Base-by-base conservation (phyloP, 2,329 filamentous ascomycete species). In the Stagonosporopsis rhizophila region DNA sequence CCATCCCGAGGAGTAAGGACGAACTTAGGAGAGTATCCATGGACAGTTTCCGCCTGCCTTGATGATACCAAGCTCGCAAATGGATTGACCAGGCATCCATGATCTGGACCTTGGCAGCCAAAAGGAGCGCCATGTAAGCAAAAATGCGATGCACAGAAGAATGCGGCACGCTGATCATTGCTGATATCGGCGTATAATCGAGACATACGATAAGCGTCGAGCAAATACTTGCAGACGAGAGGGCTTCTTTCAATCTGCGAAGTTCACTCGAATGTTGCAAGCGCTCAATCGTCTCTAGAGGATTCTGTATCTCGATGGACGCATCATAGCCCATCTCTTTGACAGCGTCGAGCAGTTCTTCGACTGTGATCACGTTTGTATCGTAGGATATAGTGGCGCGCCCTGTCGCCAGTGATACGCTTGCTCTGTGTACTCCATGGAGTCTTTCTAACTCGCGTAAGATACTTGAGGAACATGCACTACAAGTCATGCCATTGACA, bases 401-500 rank as follows among this genome's bases (percentile, higher is more conserved):
- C 12, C 45, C 52, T 23, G 50, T 32, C 8, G 44, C 32, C n/a
- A 56, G 28, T 4, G 52, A 56, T 30, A 50, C 52, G 27, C 28
- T 50, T 27, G 40, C 52, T 40, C 52, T 51, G 41, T 46, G 39
- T 9, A 56, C 47, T 20, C 53, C 53, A 35, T 15, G 4, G n/a
- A 47, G 17, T 11, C 34, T 40, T 23, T 56, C 53, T n/a, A 51
- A 20, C 27, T 49, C 44, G 8, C 44, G 44, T 17, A 27, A 25
- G 11, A 56, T 46, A 6, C 27, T 56, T 35, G 48, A 40, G 20
- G 44, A 44, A 35, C 62, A 62, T 9, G 59, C 57, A 17, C 37
- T 55, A 42, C 62, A 65, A 14, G 52, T 59, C 59, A 62, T 62
- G 6, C 62, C 59, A 14, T 20, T 28, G 15, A 65, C 57, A 11